Evolutionary conservation across 2,329 filamentous ascomycete genomes (phyloP).

Genomic region (Gnomoniopsis sp.): DNA sequence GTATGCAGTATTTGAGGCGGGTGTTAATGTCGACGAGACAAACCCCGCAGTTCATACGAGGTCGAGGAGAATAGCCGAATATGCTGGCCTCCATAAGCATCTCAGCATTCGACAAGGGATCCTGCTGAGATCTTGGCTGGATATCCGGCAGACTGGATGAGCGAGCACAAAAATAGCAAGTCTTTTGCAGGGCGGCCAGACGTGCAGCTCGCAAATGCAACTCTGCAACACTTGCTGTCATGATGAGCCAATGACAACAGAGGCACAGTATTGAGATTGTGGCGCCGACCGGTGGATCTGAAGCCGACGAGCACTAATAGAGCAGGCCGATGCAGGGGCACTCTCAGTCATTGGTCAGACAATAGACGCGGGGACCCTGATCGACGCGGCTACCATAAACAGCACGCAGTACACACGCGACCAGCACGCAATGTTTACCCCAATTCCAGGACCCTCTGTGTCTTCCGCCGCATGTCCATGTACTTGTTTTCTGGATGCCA

Average conservation of each 20-base stretch:
- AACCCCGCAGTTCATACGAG: background rate
- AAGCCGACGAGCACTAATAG: background rate
- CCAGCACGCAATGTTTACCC: background rate
- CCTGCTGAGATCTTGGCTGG: background rate
- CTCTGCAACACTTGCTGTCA: background rate
- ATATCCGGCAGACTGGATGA: slow-evolving; percentile 6
- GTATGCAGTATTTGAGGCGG: background rate
- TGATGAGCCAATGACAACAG: background rate
- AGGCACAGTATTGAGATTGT: background rate
- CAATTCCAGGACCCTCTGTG: too few species aligned
- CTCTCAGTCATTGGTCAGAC: background rate
- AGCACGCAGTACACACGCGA: background rate
- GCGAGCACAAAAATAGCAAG: slow-evolving; percentile 17
- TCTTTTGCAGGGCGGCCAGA: background rate
- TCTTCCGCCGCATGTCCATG: too few species aligned
- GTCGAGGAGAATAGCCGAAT: too few species aligned
- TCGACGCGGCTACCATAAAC: slow-evolving; percentile 8
- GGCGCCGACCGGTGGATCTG: background rate
- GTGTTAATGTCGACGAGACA: background rate
- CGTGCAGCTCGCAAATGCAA: background rate
- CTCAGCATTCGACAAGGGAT: background rate
- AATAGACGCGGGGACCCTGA: slow-evolving; percentile 7
- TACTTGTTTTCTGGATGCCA: too few species aligned
- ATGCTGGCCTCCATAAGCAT: too few species aligned
- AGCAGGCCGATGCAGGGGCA: background rate